These are phyloP conservation scores for Hermanozyma aechmeae DNA, from an alignment of 805 yeast genomes.

Conservation along the genomic window DNA sequence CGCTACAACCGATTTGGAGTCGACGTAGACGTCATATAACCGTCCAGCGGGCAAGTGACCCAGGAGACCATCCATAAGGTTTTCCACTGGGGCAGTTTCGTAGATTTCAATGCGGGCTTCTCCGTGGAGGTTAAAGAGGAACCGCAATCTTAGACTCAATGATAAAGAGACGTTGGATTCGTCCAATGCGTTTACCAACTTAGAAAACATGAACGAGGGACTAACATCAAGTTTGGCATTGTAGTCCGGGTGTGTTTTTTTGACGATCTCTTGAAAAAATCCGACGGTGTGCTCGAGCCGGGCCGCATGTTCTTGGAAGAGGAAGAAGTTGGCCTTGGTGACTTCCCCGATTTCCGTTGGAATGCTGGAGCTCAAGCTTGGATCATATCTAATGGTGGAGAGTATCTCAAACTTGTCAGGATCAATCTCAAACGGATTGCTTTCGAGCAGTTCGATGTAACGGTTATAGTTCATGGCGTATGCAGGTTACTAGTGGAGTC, in stretches of 20 bases:
- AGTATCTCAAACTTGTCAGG: conserved; percentile 37
- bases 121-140: conserved; percentile 21
- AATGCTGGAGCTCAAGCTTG: conserved; percentile 28
- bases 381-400: conserved; percentile 72
- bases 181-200: conserved; percentile 18
- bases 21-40: conserved; percentile 56
- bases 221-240: conserved; percentile 37
- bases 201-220: conserved; percentile 28
- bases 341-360: conserved; percentile 19
- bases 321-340: conserved; percentile 37
- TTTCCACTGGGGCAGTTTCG: conserved; percentile 13
- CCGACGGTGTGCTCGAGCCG: conserved; percentile 46
- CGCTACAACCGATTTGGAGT: conserved; percentile 38
- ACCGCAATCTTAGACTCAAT: conserved; percentile 23
- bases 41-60: conserved; percentile 7
- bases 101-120: conserved; percentile 22
- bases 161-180: conserved; percentile 12
- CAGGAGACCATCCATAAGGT: conserved; percentile 22
- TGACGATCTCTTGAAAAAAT: conserved; percentile 31
- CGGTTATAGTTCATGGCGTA: neutral
- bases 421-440: conserved; percentile 1
- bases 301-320: conserved; percentile 54
- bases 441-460: neutral
- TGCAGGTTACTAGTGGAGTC: neutral
- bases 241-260: neutral